Evolutionary conservation across 2,329 filamentous ascomycete genomes (phyloP), one percentile per base, ranked within the genome.

Genomic region (Colletotrichum sp.): DNA sequence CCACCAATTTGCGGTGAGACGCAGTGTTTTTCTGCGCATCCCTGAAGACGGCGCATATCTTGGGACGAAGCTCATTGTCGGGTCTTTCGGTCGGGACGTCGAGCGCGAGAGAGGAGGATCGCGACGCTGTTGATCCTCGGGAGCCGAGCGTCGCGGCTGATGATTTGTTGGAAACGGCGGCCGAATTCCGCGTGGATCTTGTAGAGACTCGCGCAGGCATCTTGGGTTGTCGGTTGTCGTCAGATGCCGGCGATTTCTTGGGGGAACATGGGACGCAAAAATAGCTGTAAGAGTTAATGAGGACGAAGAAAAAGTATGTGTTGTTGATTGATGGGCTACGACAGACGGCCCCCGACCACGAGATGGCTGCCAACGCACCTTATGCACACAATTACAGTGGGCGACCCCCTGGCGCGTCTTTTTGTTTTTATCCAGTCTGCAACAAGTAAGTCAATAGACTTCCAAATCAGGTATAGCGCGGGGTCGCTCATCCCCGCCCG

Each of bases 11-110:
- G 75, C 96, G 90, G 83, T 99, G 97, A 3, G 95, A 95, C 2
- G 96, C 95, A 0, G 94, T 97, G 2, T 95, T 97, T 79, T 94
- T 93, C 84, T 99, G 97, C 38, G 96, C 96, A 83, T 96, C 94
- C 78, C 90, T 90, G 81, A 96, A 96, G 64, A 95, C 89, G 70
- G 89, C 85, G 82, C 93, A 94, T 68, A 98, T 89, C 81, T 94
- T 94, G 43, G 89, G 90, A 80, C 96, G 94, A 78, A 98, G 86
- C 18, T 90, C 90, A 73, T 91, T 95, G 62, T 92, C 89, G 69
- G 92, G 90, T 5, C 92, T 90, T 82, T 98, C 95, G 80, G 93
- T 90, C 52, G 94, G 93, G n/a, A 94, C 84, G 56, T 90, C 86
- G 78, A 84, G 26, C 77, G 82, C 82, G 24, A 84, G 80, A 7